Evolutionary conservation across 78 protist genomes (phyloP), one percentile per base, ranked within the genome.

Genomic region (Dictyostelium discoideum): DNA sequence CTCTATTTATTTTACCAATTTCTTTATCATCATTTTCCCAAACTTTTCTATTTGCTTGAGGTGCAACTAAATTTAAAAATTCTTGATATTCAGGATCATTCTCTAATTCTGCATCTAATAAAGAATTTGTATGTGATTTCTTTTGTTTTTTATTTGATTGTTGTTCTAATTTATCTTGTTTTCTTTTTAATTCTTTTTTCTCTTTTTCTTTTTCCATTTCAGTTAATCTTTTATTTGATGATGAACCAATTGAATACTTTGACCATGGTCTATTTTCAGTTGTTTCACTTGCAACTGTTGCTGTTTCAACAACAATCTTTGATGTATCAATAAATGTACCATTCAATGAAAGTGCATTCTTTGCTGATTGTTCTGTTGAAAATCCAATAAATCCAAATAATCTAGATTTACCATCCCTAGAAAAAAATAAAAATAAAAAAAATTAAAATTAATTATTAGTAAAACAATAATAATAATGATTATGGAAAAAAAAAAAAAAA

Each of bases 331-430:
- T 50, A 94, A 44, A 99, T 3, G 99, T 85, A 44, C 48, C 50
- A 79, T 98, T 85, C 57, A 98, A 93, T 39, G 84, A 4, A 26
- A 92, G 74, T 13, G 99, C 99, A 1, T 57, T 84, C 44, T 57
- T 20, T 2, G 99, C 99, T 0, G 95, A 98, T 7, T 93, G 54
- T 0, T 85, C 90, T 0, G 94, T 63, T 8, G 85, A 13, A 96
- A 69, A 99, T 20, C 99, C 99, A 22, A 99, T 93, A 85, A 99
- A 99, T 46, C 98, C 99, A 50, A 98, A 97, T 39, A 90, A 73
- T 22, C 99, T 93, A 37, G 98, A 96, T 60, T n/a, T 40, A 7
- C 99, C 99, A 63, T 96, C 97, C 2, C 97, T 96, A 39, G 5
- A 26, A 39, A 40, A 18, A 5, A 46, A 42, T 0, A 26, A 39